Evolutionary conservation across 495 filamentous ascomycete genomes (phyloP), one percentile per base, ranked within the genome.

Genomic region (Hypoxylon crocopeplum): DNA sequence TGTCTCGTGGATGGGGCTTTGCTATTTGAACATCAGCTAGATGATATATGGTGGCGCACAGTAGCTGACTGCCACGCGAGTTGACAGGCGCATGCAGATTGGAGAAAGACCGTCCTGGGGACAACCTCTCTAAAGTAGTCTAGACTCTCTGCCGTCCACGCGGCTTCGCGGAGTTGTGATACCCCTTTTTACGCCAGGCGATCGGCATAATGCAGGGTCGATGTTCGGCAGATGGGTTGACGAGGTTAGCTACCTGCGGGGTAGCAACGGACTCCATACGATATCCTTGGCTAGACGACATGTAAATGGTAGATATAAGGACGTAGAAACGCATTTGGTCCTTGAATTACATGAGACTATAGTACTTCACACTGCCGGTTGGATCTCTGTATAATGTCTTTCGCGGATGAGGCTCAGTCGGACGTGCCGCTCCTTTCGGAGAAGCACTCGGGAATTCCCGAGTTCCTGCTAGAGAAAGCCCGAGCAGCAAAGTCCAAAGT

Each of bases 401-500:
- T 70, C 45, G 20, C 40, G 19, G 60, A 67, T n/a, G 66, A 73
- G 30, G 72, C 70, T 41, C 59, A 55, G 51, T 62, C 66, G 0
- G 54, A 62, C n/a, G 71, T 77, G 15, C 76, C 75, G 6, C 70
- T 65, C 2, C 68, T 77, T 16, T 69, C 72, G 6, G 68, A 68
- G 37, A 69, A 63, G n/a, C 74, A 80, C 53, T 78, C 74, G 19
- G 77, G 78, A n/a, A 73, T 79, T 32, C 76, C 78, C 0, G 39
- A 56, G 0, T 74, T 64, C 22, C 61, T 79, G 0, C 55, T 70
- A 20, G 69, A 76, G 11, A 74, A 79, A 48, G 75, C 78, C 2
- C 40, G 58, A 0, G 29, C 57, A 7, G 70, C 71, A 2, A 80
- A 79, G 54, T 51, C 52, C 10, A 62, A 45, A 11, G 63, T 76